A percentile compares a stretch with the other conserved stretches of the same genome.
phyloP scores from a whole-genome alignment of 2,329 filamentous ascomycete species.

The Bimuria novae-zelandiae region DNA sequence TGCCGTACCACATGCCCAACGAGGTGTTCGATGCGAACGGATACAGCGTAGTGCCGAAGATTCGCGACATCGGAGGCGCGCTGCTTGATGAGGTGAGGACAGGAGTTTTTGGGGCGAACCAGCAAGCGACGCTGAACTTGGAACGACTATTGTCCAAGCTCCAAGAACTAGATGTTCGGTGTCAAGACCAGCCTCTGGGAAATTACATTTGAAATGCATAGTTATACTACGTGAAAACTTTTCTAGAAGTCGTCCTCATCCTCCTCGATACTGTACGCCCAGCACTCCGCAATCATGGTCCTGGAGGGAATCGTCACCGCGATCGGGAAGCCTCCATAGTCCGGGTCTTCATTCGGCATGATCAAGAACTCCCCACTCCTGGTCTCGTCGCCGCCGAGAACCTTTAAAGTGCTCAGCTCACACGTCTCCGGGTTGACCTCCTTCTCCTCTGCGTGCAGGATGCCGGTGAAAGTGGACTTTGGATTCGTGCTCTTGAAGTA shows the following conservation, averaged over 20 bases:
- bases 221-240: neutral
- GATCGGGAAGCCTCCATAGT: slow-evolving; percentile 62
- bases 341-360: slow-evolving; percentile 62
- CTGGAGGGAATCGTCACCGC: slow-evolving; percentile 58
- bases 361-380: slow-evolving; percentile 54
- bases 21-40: too few species aligned
- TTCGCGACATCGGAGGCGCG: too few species aligned
- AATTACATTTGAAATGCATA: slow-evolving; percentile 4
- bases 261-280: slow-evolving; percentile 32
- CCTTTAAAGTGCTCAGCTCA: slow-evolving; percentile 43
- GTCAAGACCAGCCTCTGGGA: slow-evolving; percentile 7
- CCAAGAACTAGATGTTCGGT: slow-evolving; percentile 19
- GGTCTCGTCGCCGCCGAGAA: slow-evolving; percentile 54
- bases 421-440: slow-evolving; percentile 45
- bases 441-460: slow-evolving; percentile 51
- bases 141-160: slow-evolving; percentile 21
- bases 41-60: too few species aligned
- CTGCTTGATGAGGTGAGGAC: too few species aligned
- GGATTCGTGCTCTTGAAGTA: slow-evolving; percentile 31
- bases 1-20: too few species aligned
- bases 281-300: slow-evolving; percentile 44
- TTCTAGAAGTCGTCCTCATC: slow-evolving; percentile 21
- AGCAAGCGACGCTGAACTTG: slow-evolving; percentile 21
- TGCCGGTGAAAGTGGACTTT: slow-evolving; percentile 49
- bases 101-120: too few species aligned